Percentiles rank a stretch among this genome's conserved stretches.
Evolutionary conservation across 2,329 filamentous ascomycete genomes (phyloP).

Genomic region (Pseudofabraea citricarpa): DNA sequence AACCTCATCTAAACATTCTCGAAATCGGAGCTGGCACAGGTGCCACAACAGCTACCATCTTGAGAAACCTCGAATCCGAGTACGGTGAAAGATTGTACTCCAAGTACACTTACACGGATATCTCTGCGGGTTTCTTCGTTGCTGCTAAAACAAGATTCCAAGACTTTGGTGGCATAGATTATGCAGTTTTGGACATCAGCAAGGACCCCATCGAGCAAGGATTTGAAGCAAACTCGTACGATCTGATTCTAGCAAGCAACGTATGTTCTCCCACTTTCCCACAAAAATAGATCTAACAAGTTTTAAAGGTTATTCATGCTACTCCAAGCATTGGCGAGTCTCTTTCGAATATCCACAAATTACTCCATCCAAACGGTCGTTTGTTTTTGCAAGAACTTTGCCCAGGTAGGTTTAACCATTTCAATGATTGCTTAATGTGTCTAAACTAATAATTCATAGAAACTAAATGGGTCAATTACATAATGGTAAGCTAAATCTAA

Average conservation of each 20-base stretch:
- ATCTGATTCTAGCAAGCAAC: constrained; percentile 20
- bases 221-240: constrained; percentile 24
- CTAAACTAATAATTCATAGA: background rate
- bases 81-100: constrained; percentile 8
- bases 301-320: constrained; percentile 13
- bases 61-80: constrained; percentile 8
- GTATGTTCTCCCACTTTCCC: constrained; percentile 3
- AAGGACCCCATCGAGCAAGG: constrained; percentile 28
- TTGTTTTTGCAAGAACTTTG: constrained; percentile 10
- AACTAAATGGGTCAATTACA: background rate
- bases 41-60: constrained; percentile 12
- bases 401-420: background rate
- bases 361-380: constrained; percentile 14
- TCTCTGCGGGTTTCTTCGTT: constrained; percentile 27
- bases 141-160: constrained; percentile 19
- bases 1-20: constrained; percentile 13
- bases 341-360: constrained; percentile 12
- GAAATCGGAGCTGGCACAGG: constrained; percentile 19
- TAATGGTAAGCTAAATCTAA: background rate
- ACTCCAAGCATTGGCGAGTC: constrained; percentile 12
- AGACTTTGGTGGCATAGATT: constrained; percentile 22
- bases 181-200: constrained; percentile 29
- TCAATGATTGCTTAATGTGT: background rate
- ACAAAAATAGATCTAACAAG: background rate
- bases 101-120: constrained; percentile 19